Evolutionary conservation across 495 filamentous ascomycete genomes (phyloP), one percentile per base, ranked within the genome.

Genomic region (Neurospora intermedia): DNA sequence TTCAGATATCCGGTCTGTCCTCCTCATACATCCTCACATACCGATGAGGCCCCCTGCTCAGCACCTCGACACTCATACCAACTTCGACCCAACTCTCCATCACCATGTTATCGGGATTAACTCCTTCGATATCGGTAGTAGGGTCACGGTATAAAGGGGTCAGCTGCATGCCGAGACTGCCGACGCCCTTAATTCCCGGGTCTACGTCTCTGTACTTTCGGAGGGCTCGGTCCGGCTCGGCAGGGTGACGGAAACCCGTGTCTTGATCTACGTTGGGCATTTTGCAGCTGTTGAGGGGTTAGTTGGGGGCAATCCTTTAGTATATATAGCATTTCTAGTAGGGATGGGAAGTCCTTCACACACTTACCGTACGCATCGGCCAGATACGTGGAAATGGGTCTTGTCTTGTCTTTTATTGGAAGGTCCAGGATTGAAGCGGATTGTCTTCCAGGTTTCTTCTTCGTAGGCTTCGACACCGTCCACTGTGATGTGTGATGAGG

Each of bases 151-250:
- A 87, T 23, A 92, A 82, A 35, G 93, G 91, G 48, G 92, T 89
- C 76, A 96, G 82, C 81, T 95, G 88, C 92, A 97, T 92, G 1
- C 94, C 95, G 71, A 97, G 79, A 78, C 93, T 96, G 3, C 93
- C 90, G 77, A 86, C 87, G 4, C 85, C 86, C 31, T 85, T 85
- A 66, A 91, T 89, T 6, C 94, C 94, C 16, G 84, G 81, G 82
- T 97, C 94, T 54, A 98, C 90, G 39, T 86, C 80, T 41, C 94
- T 86, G 81, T 90, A 92, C 20, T 82, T 85, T 71, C 90, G 85
- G 79, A 97, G 79, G 15, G 93, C 91, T 43, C 81, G 82, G 81
- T 94, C 91, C 18, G 94, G 94, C 82, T 98, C 91, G 7, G 81
- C 83, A 3, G 80, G 79, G 79, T 97, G 92, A 70, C 88, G 86